These are phyloP conservation scores for Sugiyamaella smithiae DNA, from an alignment of 805 yeast species.

Conservation along the genomic window DNA sequence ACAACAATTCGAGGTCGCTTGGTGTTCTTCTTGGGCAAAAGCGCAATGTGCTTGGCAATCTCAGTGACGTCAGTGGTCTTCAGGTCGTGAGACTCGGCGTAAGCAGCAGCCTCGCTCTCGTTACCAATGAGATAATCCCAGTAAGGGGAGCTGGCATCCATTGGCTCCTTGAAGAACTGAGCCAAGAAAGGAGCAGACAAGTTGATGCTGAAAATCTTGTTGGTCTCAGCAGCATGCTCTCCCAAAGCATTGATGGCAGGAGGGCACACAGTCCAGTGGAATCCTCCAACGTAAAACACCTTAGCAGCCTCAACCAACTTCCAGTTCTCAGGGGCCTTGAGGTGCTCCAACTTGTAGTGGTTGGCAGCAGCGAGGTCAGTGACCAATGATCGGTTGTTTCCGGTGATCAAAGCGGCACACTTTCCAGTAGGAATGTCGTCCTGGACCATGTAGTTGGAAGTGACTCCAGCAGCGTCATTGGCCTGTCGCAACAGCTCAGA, in stretches of 20 bases:
- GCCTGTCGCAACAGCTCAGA: constrained; percentile 78
- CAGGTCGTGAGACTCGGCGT: constrained; percentile 80
- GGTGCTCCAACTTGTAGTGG: constrained; percentile 86
- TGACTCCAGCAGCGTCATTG: constrained; percentile 83
- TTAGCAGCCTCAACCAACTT: constrained; percentile 72
- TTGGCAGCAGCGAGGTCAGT: constrained; percentile 98
- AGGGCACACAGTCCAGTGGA: constrained; percentile 96
- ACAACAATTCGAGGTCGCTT: constrained; percentile 77
- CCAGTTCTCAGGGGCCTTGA: constrained; percentile 90
- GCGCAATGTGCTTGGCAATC: constrained; percentile 80
- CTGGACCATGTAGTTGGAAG: constrained; percentile 80
- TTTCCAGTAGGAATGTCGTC: constrained; percentile 80
- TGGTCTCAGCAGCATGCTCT: constrained; percentile 80
- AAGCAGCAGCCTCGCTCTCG: constrained; percentile 95
- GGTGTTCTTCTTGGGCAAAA: constrained; percentile 69
- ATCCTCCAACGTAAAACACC: constrained; percentile 94
- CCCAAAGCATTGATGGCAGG: constrained; percentile 89
- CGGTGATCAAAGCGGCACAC: constrained; percentile 93
- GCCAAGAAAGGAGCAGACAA: constrained; percentile 96
- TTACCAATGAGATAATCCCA: constrained; percentile 91
- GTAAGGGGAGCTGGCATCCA: constrained; percentile 77
- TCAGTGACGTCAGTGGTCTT: constrained; percentile 59
- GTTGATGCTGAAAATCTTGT: constrained; percentile 79
- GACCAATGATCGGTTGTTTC: constrained; percentile 84
- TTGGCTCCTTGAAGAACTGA: constrained; percentile 88